Percentiles rank a stretch among this genome's conserved stretches.
Evolutionary conservation across 2,329 filamentous ascomycete species (phyloP).

Genomic region (Penicillium occitanis): DNA sequence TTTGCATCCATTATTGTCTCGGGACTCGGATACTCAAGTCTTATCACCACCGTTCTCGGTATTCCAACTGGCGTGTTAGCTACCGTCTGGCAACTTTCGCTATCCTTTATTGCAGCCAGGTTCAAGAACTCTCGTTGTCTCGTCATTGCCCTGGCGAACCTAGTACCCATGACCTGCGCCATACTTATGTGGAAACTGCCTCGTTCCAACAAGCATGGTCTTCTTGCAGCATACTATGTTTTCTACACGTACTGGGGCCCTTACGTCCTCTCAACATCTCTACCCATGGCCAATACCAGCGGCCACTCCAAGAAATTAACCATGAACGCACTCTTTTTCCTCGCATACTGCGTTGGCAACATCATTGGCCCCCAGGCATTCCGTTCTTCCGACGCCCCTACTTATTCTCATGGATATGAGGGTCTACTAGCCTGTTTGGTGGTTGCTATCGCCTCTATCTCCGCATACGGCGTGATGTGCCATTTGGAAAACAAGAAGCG

Average conservation of each 20-base stretch:
- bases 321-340: constrained; percentile 30
- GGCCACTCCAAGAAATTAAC: constrained; percentile 33
- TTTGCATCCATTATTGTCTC: constrained; percentile 33
- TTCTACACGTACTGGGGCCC: constrained; percentile 39
- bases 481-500: constrained; percentile 27
- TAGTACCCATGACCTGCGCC: constrained; percentile 31
- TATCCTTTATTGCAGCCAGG: constrained; percentile 23
- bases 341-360: constrained; percentile 32
- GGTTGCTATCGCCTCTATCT: constrained; percentile 25
- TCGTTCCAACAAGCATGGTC: constrained; percentile 35
- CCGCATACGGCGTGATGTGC: constrained; percentile 27
- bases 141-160: constrained; percentile 29
- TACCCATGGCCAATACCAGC: constrained; percentile 31
- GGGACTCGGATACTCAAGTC: constrained; percentile 27
- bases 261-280: constrained; percentile 34
- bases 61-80: constrained; percentile 33
- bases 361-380: constrained; percentile 23
- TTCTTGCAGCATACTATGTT: constrained; percentile 41
- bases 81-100: constrained; percentile 28
- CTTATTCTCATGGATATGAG: constrained; percentile 27
- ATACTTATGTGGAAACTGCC: constrained; percentile 38
- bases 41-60: constrained; percentile 29
- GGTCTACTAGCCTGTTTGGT: constrained; percentile 26
- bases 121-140: constrained; percentile 26
- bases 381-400: constrained; percentile 25